A percentile compares a stretch with the other conserved stretches of the same genome.
Conservation (phyloP, 73 alveolate species). For the Blepharisma japonicum region DNA sequence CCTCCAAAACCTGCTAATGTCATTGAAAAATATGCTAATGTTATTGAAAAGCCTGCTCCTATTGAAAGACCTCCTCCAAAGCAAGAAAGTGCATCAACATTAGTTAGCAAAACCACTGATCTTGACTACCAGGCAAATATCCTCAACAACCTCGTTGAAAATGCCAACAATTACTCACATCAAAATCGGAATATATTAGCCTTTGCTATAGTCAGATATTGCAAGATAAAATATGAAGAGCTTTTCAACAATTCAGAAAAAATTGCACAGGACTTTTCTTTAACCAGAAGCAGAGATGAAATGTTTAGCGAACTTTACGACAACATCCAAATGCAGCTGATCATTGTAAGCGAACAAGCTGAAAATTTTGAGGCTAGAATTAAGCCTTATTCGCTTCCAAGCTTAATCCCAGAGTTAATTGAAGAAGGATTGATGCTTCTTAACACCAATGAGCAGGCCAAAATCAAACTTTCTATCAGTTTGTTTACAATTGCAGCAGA, state of each 20-base stretch:
- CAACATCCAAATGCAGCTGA: neutral
- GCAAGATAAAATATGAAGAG: neutral
- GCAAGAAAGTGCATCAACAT: neutral
- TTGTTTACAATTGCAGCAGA: no score
- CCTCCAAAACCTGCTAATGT: neutral
- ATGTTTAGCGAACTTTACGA: slow-evolving; percentile 22
- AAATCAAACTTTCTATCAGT: no score
- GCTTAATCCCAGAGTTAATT: no score
- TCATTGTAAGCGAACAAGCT: neutral
- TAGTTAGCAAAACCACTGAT: neutral
- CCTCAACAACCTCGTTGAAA: neutral
- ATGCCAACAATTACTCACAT: neutral
- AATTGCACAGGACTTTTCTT: neutral
- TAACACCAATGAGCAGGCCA: no score
- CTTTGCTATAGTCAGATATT: neutral
- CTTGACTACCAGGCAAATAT: neutral
- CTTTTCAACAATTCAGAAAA: neutral
- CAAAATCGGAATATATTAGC: neutral
- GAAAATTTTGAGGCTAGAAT: neutral
- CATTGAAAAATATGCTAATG: no score
- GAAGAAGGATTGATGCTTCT: no score
- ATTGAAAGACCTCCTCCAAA: no score
- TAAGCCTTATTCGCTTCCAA: neutral
- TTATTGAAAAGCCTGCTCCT: neutral
- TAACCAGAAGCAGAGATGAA: slow-evolving; percentile 2